Percentiles rank a stretch among this genome's conserved stretches.
Evolutionary conservation across 805 yeast species (phyloP).

Genomic region (Maudiozyma bulderi): DNA sequence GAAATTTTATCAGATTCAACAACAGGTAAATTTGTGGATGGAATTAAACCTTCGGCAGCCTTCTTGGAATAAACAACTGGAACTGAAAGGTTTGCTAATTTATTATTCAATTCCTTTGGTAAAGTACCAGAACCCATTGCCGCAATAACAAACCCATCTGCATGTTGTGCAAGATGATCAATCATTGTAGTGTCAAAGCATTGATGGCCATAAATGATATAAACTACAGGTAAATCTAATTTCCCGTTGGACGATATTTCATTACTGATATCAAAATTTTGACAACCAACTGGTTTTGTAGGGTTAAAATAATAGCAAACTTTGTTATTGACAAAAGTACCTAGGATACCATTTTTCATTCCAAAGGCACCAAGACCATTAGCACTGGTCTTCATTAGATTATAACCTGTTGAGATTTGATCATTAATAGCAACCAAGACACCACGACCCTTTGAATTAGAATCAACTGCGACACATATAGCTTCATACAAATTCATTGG

Average conservation of each 20-base stretch:
- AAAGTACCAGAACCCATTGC: conserved; percentile 67
- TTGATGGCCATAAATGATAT: conserved; percentile 54
- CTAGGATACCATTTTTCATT: conserved; percentile 61
- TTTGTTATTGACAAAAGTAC: conserved; percentile 57
- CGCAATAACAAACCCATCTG: conserved; percentile 52
- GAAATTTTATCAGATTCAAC: conserved; percentile 27
- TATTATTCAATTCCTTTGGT: conserved; percentile 39
- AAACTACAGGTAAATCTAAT: conserved; percentile 30
- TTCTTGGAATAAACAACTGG: conserved; percentile 59
- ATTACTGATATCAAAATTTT: conserved; percentile 33
- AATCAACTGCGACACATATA: conserved; percentile 48
- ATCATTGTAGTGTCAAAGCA: conserved; percentile 43
- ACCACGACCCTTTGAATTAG: conserved; percentile 45
- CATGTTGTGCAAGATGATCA: conserved; percentile 36
- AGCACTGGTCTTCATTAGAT: conserved; percentile 61
- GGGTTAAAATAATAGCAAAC: conserved; percentile 58
- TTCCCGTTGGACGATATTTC: conserved; percentile 5
- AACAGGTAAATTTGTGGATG: conserved; percentile 36
- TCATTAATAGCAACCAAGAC: conserved; percentile 58
- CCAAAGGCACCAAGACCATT: conserved; percentile 63
- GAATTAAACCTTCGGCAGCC: conserved; percentile 63
- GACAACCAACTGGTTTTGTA: conserved; percentile 43
- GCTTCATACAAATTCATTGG: conserved; percentile 67
- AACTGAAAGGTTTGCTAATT: conserved; percentile 31
- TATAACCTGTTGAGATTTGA: conserved; percentile 58